Evolutionary conservation across 1,284 basidiomycete species (phyloP), one percentile per base, ranked within the genome.

Genomic region (Vanrija sp.): DNA sequence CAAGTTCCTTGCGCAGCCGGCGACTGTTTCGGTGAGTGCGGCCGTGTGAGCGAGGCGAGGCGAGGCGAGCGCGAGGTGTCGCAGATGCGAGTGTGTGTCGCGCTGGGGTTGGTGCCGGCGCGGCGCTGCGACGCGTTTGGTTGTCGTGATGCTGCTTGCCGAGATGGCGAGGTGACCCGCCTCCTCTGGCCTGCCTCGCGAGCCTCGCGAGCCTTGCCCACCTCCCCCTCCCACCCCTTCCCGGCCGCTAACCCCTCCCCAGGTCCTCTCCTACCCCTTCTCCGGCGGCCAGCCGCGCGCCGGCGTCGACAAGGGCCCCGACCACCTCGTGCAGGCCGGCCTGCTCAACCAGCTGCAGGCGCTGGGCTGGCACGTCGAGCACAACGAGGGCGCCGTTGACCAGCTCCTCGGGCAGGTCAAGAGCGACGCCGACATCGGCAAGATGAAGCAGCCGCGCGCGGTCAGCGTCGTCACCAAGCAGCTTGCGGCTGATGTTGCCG

Each of bases 281-380:
- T 78, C 76, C 52, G 78, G 78, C 19, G 77, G 77, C 43, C 78
- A 77, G 87, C 82, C 87, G 16, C 85, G 83, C 74, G 73, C 83
- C 25, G 94, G 93, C 34, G 92, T 96, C n/a, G 93, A 97, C 78
- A 82, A 86, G 64, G 93, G 88, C 39, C 92, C 93, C 5, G 90
- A 92, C 65, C 84, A 86, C 67, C 82, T 97, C 60, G 86, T 96
- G 52, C 78, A 89, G 72, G 88, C 89, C 3, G 93, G 93, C 1
- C 83, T 97, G 49, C 72, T 88, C 46, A 74, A 84, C 16, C 90
- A 95, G 72, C 83, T 96, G 49, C 75, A 82, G 50, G 79, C 80
- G 12, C 84, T 98, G 25, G 93, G 91, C 47, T 98, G 92, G 91
- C 80, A 85, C 25, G 92, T 97, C 67, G 78, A 86, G 49, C 93